These are phyloP conservation scores for Amylocystis lapponica DNA, from an alignment of 768 basidiomycete genomes.

Conservation along the genomic window DNA sequence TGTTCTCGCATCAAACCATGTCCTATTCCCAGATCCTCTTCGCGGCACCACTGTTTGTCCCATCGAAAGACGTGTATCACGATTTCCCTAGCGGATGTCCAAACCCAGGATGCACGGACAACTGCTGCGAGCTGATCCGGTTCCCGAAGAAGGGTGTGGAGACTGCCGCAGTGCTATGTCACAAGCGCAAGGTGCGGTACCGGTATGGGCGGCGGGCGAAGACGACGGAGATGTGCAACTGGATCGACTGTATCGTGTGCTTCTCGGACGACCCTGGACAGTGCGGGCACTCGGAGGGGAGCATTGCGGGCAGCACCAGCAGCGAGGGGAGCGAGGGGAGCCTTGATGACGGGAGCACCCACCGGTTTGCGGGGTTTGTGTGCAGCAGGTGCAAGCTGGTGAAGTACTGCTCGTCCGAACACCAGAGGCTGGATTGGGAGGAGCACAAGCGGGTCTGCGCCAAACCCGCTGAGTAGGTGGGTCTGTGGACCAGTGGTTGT, in stretches of 20 bases:
- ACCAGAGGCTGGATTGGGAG: slow-evolving; percentile 74
- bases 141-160: slow-evolving; percentile 64
- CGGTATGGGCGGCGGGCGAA: slow-evolving; percentile 35
- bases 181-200: slow-evolving; percentile 45
- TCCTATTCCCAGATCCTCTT: slow-evolving; percentile 82
- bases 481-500: too few species aligned
- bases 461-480: slow-evolving; percentile 23
- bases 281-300: slow-evolving; percentile 29
- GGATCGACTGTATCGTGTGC: slow-evolving; percentile 67
- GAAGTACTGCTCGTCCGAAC: slow-evolving; percentile 70
- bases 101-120: slow-evolving; percentile 73
- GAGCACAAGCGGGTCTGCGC: slow-evolving; percentile 69
- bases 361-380: slow-evolving; percentile 40
- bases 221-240: slow-evolving; percentile 70
- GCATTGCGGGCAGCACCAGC: slow-evolving; percentile 33
- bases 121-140: slow-evolving; percentile 72
- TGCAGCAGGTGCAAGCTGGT: slow-evolving; percentile 78
- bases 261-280: slow-evolving; percentile 42
- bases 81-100: slow-evolving; percentile 78
- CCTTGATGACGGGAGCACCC: slow-evolving; percentile 5
- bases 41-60: slow-evolving; percentile 65
- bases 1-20: slow-evolving; percentile 76
- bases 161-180: slow-evolving; percentile 54
- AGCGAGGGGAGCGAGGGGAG: slow-evolving; percentile 37
- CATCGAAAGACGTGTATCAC: slow-evolving; percentile 65